phyloP scores from a whole-genome alignment of 1,139 yeast species.

The Zygosaccharomyces sapae region DNA sequence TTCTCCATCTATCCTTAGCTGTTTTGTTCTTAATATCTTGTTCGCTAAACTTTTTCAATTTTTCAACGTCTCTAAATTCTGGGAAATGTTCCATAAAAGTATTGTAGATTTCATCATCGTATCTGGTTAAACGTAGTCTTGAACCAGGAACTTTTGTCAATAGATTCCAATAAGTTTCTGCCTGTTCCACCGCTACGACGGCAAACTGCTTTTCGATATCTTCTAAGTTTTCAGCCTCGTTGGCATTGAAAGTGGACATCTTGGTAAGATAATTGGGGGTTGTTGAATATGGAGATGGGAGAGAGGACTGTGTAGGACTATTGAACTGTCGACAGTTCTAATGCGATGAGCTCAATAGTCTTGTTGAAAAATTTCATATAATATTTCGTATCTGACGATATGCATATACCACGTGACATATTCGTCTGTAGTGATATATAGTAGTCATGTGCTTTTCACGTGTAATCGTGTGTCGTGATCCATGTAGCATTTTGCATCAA shows the following conservation, averaged over 20 bases:
- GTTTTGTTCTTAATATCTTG: constrained; percentile 71
- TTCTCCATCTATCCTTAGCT: constrained; percentile 91
- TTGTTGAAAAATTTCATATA: background rate
- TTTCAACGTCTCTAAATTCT: constrained; percentile 61
- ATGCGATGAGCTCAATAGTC: background rate
- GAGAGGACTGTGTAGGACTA: too few species aligned
- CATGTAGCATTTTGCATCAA: background rate
- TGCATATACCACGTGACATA: background rate
- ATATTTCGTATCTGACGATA: too few species aligned
- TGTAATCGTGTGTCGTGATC: background rate
- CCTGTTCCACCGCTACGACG: constrained; percentile 93
- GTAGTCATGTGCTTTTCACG: background rate
- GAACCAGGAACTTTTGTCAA: constrained; percentile 74
- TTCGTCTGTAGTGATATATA: background rate
- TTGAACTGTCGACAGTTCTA: background rate
- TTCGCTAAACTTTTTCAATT: constrained; percentile 60
- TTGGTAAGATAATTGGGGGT: background rate
- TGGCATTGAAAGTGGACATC: constrained; percentile 47
- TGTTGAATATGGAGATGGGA: background rate
- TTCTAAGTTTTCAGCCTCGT: constrained; percentile 57
- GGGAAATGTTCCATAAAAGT: constrained; percentile 74
- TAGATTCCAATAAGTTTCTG: constrained; percentile 88
- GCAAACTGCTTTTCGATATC: constrained; percentile 94
- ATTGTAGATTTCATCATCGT: constrained; percentile 77
- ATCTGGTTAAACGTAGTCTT: constrained; percentile 67